These are phyloP conservation scores for Juglanconis juglandina DNA, from an alignment of 2,329 filamentous ascomycete genomes.

Conservation along the genomic window DNA sequence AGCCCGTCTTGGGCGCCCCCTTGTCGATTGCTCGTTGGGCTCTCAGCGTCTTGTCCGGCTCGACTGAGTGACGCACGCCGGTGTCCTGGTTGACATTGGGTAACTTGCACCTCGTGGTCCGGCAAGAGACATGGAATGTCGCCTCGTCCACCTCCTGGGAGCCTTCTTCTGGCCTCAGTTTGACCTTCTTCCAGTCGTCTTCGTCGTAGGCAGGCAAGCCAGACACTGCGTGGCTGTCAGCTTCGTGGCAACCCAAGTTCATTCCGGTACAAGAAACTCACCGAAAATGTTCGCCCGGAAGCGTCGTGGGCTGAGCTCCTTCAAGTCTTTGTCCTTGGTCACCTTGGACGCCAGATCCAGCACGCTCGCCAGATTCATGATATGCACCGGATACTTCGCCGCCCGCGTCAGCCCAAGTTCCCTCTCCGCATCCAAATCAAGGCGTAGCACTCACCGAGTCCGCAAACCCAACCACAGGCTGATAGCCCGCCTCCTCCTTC, in stretches of 20 bases:
- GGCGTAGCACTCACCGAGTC: slow-evolving; percentile 57
- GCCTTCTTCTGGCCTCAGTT: slow-evolving; percentile 45
- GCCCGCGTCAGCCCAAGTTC: slow-evolving; percentile 1
- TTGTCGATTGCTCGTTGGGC: slow-evolving; percentile 58
- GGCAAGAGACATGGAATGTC: slow-evolving; percentile 56
- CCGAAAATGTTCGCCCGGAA: slow-evolving; percentile 72
- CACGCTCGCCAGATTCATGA: slow-evolving; percentile 64
- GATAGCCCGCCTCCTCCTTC: slow-evolving; percentile 57
- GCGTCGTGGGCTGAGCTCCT: slow-evolving; percentile 56
- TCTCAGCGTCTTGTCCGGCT: slow-evolving; percentile 58
- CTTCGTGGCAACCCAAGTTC: not conserved
- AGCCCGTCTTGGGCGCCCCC: slow-evolving; percentile 54
- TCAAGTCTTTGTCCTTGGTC: slow-evolving; percentile 42
- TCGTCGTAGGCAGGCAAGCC: slow-evolving; percentile 64
- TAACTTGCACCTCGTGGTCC: slow-evolving; percentile 66
- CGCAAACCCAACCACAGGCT: slow-evolving; percentile 64
- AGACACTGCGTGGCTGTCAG: slow-evolving; percentile 42
- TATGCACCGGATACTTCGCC: slow-evolving; percentile 63
- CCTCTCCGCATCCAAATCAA: not conserved
- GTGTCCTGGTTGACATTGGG: slow-evolving; percentile 66
- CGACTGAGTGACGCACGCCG: slow-evolving; percentile 50
- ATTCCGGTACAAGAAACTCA: slow-evolving; percentile 29
- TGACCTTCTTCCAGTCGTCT: slow-evolving; percentile 64
- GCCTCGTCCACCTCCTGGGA: slow-evolving; percentile 43
- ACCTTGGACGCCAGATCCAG: slow-evolving; percentile 57